Percentiles rank a stretch among this genome's conserved stretches.
phyloP scores from a whole-genome alignment of 768 basidiomycete species.

The Suillus subalutaceus region DNA sequence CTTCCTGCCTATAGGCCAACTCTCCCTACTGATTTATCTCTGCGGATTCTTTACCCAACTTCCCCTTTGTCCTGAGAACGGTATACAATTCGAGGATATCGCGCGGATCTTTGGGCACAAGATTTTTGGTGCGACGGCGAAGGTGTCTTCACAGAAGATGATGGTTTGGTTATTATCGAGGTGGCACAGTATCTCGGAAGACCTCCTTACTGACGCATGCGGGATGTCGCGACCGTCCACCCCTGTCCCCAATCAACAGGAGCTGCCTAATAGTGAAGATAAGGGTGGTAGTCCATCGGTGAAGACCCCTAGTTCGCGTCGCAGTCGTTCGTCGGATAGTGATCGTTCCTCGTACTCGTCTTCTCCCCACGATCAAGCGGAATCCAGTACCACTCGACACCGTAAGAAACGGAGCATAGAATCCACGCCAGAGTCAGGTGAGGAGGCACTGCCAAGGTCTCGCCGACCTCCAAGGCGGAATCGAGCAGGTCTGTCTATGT shows the following conservation, averaged over 20 bases:
- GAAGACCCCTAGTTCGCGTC: conserved; percentile 15
- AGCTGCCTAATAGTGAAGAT: not conserved
- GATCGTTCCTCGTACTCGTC: conserved; percentile 11
- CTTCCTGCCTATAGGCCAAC: conserved; percentile 44
- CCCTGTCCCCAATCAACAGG: conserved; percentile 4
- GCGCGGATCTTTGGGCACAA: conserved; percentile 48
- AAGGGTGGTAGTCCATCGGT: not conserved
- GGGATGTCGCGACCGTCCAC: conserved; percentile 24
- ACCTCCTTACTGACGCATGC: conserved; percentile 27
- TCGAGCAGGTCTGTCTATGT: conserved; percentile 11
- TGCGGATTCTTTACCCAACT: conserved; percentile 54
- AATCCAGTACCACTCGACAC: conserved; percentile 17
- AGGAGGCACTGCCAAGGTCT: not conserved
- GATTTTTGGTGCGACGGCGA: conserved; percentile 39
- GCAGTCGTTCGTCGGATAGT: conserved; percentile 10
- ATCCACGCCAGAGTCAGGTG: conserved; percentile 9
- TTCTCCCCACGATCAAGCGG: conserved; percentile 17
- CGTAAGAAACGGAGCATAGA: conserved; percentile 22
- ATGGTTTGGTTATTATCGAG: conserved; percentile 37
- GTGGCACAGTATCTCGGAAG: conserved; percentile 31
- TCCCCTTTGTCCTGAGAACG: conserved; percentile 52
- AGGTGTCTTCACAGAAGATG: conserved; percentile 28
- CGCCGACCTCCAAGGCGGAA: not conserved
- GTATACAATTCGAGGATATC: conserved; percentile 47
- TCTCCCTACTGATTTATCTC: conserved; percentile 48